Evolutionary conservation across 257 asterid species (phyloP).

Genomic region (Capsicum chinense): DNA sequence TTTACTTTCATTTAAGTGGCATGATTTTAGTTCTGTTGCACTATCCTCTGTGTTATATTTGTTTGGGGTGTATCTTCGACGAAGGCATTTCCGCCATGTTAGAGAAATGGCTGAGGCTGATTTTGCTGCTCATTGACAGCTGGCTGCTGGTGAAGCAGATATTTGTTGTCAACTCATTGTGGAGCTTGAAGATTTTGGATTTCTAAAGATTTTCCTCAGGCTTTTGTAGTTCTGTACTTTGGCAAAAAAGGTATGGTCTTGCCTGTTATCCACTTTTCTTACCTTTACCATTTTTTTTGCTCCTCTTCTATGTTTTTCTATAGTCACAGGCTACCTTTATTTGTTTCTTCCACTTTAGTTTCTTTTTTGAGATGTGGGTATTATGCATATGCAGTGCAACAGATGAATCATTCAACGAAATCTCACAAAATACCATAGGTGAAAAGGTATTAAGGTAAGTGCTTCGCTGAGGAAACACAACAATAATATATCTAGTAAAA

Average conservation of each 20-base stretch:
- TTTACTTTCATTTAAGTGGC: no score
- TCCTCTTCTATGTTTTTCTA: no score
- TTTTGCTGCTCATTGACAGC: constrained; percentile 25
- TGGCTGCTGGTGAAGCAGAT: not conserved
- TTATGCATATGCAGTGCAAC: no score
- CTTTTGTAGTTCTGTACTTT: not conserved
- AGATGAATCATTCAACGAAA: no score
- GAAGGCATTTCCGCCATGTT: constrained; percentile 54
- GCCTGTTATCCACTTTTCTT: not conserved
- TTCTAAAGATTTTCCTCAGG: not conserved
- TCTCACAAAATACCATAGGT: no score
- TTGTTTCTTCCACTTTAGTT: no score
- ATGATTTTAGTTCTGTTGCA: no score
- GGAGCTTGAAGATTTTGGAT: constrained; percentile 21
- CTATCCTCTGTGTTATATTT: constrained; percentile 56
- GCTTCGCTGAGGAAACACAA: no score
- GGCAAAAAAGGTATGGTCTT: not conserved
- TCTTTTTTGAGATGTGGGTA: no score
- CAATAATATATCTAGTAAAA: no score
- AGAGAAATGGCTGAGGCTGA: constrained; percentile 53
- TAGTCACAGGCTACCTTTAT: no score
- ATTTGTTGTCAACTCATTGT: not conserved
- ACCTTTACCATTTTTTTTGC: not conserved
- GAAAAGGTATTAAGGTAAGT: no score
- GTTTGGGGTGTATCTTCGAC: constrained; percentile 52